phyloP scores from a whole-genome alignment of 2,329 filamentous ascomycete genomes.

The Pestalotiopsis sp. region DNA sequence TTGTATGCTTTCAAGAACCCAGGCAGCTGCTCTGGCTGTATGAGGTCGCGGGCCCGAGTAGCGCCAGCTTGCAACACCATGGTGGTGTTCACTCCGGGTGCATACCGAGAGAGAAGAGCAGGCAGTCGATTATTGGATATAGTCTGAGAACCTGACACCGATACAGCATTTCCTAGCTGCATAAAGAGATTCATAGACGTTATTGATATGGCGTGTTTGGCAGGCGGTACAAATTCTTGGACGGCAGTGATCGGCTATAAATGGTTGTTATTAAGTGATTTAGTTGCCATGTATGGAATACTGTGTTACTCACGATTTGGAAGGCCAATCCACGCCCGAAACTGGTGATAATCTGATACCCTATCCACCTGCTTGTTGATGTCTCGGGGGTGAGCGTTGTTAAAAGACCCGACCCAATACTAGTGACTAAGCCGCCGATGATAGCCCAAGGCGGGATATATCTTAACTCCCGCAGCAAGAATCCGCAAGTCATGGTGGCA shows the following conservation, averaged over 20 bases:
- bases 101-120: constrained; percentile 34
- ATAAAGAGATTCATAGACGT: constrained; percentile 40
- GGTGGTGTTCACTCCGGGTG: constrained; percentile 36
- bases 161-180: constrained; percentile 48
- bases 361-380: constrained; percentile 39
- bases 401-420: constrained; percentile 39
- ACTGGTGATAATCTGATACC: constrained; percentile 44
- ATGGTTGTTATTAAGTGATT: constrained; percentile 26
- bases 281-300: neutral
- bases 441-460: constrained; percentile 2
- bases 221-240: constrained; percentile 29
- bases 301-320: constrained; percentile 24
- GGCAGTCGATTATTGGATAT: constrained; percentile 52
- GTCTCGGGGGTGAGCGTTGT: constrained; percentile 38
- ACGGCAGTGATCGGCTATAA: constrained; percentile 44
- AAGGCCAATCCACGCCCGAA: constrained; percentile 41
- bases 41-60: constrained; percentile 34
- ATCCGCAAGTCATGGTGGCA: neutral
- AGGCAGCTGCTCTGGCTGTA: constrained; percentile 31
- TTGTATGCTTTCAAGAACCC: constrained; percentile 46
- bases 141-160: constrained; percentile 53
- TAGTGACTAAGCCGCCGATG: neutral
- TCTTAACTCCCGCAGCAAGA: neutral
- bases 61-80: constrained; percentile 38
- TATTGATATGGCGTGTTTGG: constrained; percentile 14